These are phyloP conservation scores for Penicillium griseofulvum DNA, from an alignment of 2,329 filamentous ascomycete genomes.

Conservation along the genomic window DNA sequence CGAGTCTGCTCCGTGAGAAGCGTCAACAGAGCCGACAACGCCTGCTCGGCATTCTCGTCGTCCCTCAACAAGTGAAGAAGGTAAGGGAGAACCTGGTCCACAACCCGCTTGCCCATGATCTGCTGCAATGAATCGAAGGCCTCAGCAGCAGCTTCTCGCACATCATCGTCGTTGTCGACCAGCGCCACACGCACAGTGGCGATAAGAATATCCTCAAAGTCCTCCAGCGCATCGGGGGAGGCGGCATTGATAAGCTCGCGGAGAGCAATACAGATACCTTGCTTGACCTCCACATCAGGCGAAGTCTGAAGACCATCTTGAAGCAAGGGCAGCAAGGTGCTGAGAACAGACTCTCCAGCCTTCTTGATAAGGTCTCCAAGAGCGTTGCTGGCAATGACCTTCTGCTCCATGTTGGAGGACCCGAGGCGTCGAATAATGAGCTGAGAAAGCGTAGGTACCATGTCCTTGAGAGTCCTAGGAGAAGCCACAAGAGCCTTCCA, in stretches of 20 bases:
- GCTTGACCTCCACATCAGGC: constrained; percentile 86
- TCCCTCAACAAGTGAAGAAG: constrained; percentile 85
- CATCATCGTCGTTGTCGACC: constrained; percentile 83
- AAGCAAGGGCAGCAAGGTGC: constrained; percentile 82
- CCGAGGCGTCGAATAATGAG: constrained; percentile 90
- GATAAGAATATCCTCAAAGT: constrained; percentile 92
- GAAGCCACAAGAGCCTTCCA: constrained; percentile 97
- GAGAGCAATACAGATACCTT: constrained; percentile 95
- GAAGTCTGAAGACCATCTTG: constrained; percentile 87
- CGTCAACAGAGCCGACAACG: constrained; percentile 86
- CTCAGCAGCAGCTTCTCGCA: constrained; percentile 92
- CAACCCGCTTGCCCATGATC: constrained; percentile 86
- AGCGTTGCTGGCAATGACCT: constrained; percentile 96
- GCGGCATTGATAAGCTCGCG: constrained; percentile 90
- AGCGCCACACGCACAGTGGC: constrained; percentile 90
- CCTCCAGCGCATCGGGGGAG: constrained; percentile 81
- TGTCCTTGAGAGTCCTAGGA: constrained; percentile 87
- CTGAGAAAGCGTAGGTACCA: constrained; percentile 91
- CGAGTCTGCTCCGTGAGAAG: constrained; percentile 89
- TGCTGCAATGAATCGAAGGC: constrained; percentile 95
- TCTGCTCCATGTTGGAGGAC: constrained; percentile 97
- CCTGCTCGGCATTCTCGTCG: constrained; percentile 85
- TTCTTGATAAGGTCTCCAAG: constrained; percentile 95
- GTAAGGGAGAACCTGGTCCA: constrained; percentile 92
- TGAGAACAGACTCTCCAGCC: constrained; percentile 88